Conservation (phyloP, 176 grass and related monocot species). For the Triticum urartu region DNA sequence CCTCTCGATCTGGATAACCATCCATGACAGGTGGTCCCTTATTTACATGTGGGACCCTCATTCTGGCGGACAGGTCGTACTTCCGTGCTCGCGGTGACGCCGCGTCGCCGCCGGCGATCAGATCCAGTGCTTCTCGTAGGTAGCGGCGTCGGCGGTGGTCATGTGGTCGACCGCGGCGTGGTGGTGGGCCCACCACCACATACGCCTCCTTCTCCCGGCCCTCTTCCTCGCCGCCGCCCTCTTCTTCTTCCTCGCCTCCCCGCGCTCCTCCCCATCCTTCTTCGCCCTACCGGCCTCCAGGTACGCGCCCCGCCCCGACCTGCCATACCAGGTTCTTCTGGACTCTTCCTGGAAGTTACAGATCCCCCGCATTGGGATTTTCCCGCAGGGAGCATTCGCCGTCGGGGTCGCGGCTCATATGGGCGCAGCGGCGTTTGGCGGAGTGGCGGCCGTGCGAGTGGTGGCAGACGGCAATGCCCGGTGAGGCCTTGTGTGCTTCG, state of each 20-base stretch:
- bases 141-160: background rate
- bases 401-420: conserved; percentile 38
- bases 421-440: conserved; percentile 49
- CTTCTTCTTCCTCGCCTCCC: conserved; percentile 31
- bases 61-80: background rate
- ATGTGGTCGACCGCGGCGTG: conserved; percentile 33
- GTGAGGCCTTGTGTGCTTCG: conserved; percentile 27
- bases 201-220: conserved; percentile 41
- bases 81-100: background rate
- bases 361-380: background rate
- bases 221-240: conserved; percentile 33
- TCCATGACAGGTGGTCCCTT: background rate
- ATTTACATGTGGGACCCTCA: background rate
- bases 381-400: conserved; percentile 10
- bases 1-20: background rate
- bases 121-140: conserved; percentile 22
- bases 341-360: background rate
- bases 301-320: conserved; percentile 23
- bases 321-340: background rate
- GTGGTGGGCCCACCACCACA: conserved; percentile 37
- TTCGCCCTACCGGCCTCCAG: conserved; percentile 40
- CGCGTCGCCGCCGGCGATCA: conserved; percentile 18
- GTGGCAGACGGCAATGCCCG: conserved; percentile 47
- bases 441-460: conserved; percentile 77
- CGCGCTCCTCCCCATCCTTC: conserved; percentile 27